Percentiles rank a stretch among this genome's conserved stretches.
phyloP scores from a whole-genome alignment of 106 monocot species.

The Acanthochlamys bracteata region DNA sequence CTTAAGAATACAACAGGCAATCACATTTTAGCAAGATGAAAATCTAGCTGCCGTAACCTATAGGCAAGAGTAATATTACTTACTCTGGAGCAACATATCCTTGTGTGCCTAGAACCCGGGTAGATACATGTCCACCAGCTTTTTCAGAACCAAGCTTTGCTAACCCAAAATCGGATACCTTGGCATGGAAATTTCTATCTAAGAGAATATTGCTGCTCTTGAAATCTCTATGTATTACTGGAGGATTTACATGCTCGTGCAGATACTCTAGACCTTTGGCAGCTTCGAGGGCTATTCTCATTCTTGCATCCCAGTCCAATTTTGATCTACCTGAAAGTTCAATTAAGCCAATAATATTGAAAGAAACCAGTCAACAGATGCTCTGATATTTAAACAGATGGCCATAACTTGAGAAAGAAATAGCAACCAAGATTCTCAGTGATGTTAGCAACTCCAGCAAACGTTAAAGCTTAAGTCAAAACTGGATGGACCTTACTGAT shows the following conservation, averaged over 20 bases:
- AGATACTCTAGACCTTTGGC: slow-evolving; percentile 94
- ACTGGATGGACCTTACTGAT: too few species aligned
- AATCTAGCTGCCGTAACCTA: neutral
- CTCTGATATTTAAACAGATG: neutral
- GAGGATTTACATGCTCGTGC: slow-evolving; percentile 87
- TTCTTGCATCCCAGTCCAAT: slow-evolving; percentile 84
- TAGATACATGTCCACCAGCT: slow-evolving; percentile 97
- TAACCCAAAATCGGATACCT: slow-evolving; percentile 93
- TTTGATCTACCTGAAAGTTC: slow-evolving; percentile 56
- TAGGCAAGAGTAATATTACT: neutral
- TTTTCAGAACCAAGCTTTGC: slow-evolving; percentile 95
- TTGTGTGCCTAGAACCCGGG: slow-evolving; percentile 91
- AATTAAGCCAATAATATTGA: slow-evolving; percentile 4
- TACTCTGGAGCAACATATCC: slow-evolving; percentile 99
- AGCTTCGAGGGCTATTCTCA: slow-evolving; percentile 97
- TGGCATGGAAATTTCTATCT: slow-evolving; percentile 82
- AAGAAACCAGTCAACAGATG: neutral
- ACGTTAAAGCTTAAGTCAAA: too few species aligned
- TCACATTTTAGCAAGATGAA: neutral
- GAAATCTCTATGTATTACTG: slow-evolving; percentile 96
- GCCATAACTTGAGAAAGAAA: too few species aligned
- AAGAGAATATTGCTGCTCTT: slow-evolving; percentile 98
- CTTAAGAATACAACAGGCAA: neutral
- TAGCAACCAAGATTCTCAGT: too few species aligned
- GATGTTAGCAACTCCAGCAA: too few species aligned